These are phyloP conservation scores for Cyberlindnera amylophila DNA, from an alignment of 805 yeast species.

Conservation along the genomic window DNA sequence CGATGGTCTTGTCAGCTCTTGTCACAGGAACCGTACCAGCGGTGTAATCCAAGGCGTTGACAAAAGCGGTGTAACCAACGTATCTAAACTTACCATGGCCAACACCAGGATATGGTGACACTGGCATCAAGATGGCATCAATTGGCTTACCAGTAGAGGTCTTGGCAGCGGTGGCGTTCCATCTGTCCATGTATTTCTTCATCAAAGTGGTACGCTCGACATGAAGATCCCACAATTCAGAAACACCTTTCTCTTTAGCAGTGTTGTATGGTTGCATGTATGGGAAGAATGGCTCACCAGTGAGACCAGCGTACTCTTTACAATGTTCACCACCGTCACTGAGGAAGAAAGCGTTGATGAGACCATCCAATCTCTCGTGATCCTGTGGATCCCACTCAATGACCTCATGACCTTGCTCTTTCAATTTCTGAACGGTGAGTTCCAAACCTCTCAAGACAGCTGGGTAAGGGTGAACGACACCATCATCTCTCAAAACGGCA, in stretches of 20 bases:
- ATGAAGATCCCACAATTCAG: slow-evolving; percentile 42
- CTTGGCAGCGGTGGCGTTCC: slow-evolving; percentile 35
- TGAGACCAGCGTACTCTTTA: slow-evolving; percentile 30
- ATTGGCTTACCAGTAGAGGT: slow-evolving; percentile 39
- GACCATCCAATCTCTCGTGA: slow-evolving; percentile 32
- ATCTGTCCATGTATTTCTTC: slow-evolving; percentile 38
- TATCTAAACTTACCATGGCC: slow-evolving; percentile 22
- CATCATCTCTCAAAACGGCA: slow-evolving; percentile 41
- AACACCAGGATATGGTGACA: slow-evolving; percentile 34
- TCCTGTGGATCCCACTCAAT: slow-evolving; percentile 44
- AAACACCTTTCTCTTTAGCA: slow-evolving; percentile 23
- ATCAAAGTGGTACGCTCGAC: slow-evolving; percentile 36
- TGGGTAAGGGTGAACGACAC: slow-evolving; percentile 44
- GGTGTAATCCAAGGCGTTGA: slow-evolving; percentile 53
- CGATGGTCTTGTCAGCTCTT: slow-evolving; percentile 43
- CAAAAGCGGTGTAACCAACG: slow-evolving; percentile 46
- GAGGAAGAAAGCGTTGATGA: slow-evolving; percentile 34
- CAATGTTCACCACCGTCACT: slow-evolving; percentile 39
- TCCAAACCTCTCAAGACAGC: slow-evolving; percentile 45
- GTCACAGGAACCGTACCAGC: slow-evolving; percentile 58
- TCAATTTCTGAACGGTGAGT: slow-evolving; percentile 28
- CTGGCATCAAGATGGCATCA: slow-evolving; percentile 46
- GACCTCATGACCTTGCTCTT: slow-evolving; percentile 46
- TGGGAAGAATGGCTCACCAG: slow-evolving; percentile 45
- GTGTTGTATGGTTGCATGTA: slow-evolving; percentile 37